Evolutionary conservation across 2,329 filamentous ascomycete species (phyloP).

Genomic region (Trichocomaceae sp.): DNA sequence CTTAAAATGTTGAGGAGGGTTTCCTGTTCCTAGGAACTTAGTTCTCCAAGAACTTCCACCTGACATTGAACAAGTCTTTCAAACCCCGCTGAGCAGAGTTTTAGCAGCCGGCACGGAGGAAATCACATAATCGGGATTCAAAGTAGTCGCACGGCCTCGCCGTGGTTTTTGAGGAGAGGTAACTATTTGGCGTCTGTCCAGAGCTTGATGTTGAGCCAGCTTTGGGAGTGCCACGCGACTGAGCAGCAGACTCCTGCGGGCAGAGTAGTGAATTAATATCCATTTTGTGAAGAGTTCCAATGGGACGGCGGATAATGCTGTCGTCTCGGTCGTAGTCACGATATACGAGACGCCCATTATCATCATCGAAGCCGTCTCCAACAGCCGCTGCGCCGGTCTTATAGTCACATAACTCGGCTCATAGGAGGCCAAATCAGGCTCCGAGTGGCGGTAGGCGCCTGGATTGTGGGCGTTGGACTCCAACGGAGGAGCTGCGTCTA

Average conservation of each 20-base stretch:
- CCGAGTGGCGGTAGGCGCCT: constrained; percentile 31
- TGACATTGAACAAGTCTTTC: constrained; percentile 10
- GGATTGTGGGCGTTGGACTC: constrained; percentile 15
- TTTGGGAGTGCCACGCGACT: no score
- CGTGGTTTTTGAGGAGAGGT: no score
- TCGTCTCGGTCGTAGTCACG: constrained; percentile 24
- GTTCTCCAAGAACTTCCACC: constrained; percentile 30
- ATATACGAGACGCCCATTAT: constrained; percentile 20
- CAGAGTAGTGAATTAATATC: no score
- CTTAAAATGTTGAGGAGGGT: no score
- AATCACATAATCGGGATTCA: no score
- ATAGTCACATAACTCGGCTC: constrained; percentile 18
- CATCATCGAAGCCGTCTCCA: constrained; percentile 15
- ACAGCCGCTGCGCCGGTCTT: constrained; percentile 22
- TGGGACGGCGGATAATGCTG: no score
- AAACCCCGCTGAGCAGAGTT: constrained; percentile 1
- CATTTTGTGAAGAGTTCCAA: constrained; percentile 22
- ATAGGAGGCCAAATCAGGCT: constrained; percentile 25
- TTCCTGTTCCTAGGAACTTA: no score
- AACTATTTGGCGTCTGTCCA: no score
- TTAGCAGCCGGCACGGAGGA: no score
- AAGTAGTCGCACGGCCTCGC: no score
- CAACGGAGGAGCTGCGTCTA: constrained; percentile 29
- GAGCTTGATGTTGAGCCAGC: no score
- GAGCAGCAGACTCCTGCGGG: no score